Percentiles rank a stretch among this genome's conserved stretches.
Evolutionary conservation across 2,329 filamentous ascomycete genomes (phyloP).

Genomic region (Trichoderma sp.): DNA sequence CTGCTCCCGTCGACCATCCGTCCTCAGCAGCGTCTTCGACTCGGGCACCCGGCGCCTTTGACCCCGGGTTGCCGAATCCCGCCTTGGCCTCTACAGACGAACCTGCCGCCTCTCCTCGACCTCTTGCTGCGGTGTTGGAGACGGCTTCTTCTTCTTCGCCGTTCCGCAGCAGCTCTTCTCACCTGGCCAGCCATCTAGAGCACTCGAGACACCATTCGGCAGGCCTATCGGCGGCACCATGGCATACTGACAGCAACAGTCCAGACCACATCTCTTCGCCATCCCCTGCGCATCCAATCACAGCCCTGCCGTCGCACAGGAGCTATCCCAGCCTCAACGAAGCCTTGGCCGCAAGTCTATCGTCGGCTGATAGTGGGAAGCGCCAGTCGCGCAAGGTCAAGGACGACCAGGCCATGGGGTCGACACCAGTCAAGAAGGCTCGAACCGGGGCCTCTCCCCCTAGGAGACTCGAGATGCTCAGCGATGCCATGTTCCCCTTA

Average conservation of each 20-base stretch:
- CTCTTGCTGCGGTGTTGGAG: neutral
- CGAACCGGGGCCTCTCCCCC: slow-evolving; percentile 47
- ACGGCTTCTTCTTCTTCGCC: neutral
- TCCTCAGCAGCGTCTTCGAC: slow-evolving; percentile 17
- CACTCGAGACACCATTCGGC: slow-evolving; percentile 20
- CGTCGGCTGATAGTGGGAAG: slow-evolving; percentile 27
- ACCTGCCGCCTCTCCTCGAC: slow-evolving; percentile 7
- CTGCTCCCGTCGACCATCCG: neutral
- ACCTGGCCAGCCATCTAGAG: slow-evolving; percentile 5
- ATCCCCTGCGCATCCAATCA: neutral
- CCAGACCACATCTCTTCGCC: slow-evolving; percentile 20
- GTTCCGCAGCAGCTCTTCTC: neutral
- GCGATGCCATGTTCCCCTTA: slow-evolving; percentile 25
- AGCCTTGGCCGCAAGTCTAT: slow-evolving; percentile 20
- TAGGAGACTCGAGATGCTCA: slow-evolving; percentile 43
- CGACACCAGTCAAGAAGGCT: slow-evolving; percentile 45
- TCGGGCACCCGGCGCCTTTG: neutral
- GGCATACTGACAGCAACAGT: slow-evolving; percentile 21
- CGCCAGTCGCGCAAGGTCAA: slow-evolving; percentile 26
- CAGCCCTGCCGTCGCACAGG: neutral
- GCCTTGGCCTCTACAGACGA: neutral
- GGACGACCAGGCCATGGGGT: slow-evolving; percentile 31
- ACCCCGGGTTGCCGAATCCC: neutral
- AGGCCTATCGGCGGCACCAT: slow-evolving; percentile 15
- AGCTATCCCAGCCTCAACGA: slow-evolving; percentile 5